phyloP scores from a whole-genome alignment of 2,329 filamentous ascomycete species.

The Rhinocladiella similis region DNA sequence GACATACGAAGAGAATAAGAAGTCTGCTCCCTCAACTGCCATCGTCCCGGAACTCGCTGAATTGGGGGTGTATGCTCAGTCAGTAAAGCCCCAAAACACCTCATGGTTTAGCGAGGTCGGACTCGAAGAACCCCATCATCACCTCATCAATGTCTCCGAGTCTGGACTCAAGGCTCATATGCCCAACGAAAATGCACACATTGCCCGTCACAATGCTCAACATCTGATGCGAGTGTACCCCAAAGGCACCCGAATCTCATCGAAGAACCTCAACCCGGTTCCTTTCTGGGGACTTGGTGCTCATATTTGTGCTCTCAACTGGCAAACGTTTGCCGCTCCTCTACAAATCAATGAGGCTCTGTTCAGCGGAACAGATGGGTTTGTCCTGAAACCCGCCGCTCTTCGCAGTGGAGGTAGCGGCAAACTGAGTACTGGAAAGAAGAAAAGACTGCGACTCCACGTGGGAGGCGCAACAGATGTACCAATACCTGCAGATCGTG shows the following conservation, averaged over 20 bases:
- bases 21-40: slow-evolving; percentile 12
- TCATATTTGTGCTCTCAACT: slow-evolving; percentile 29
- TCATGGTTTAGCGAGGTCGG: slow-evolving; percentile 26
- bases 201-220: slow-evolving; percentile 25
- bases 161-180: slow-evolving; percentile 22
- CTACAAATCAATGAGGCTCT: slow-evolving; percentile 30
- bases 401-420: slow-evolving; percentile 23
- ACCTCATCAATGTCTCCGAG: slow-evolving; percentile 29
- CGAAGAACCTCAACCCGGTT: slow-evolving; percentile 28
- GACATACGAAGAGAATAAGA: slow-evolving; percentile 25
- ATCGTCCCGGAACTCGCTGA: slow-evolving; percentile 30
- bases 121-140: slow-evolving; percentile 25
- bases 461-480: slow-evolving; percentile 26
- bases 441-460: slow-evolving; percentile 25
- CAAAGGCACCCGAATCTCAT: slow-evolving; percentile 28
- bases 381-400: slow-evolving; percentile 25
- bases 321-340: slow-evolving; percentile 29
- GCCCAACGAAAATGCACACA: slow-evolving; percentile 18
- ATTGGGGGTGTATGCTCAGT: slow-evolving; percentile 30
- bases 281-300: slow-evolving; percentile 27
- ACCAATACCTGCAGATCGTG: slow-evolving; percentile 23
- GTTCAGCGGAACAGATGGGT: slow-evolving; percentile 29
- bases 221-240: slow-evolving; percentile 31
- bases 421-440: slow-evolving; percentile 13
- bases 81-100: slow-evolving; percentile 28